phyloP scores from a whole-genome alignment of 306 rosid species.

The Vigna mungo region DNA sequence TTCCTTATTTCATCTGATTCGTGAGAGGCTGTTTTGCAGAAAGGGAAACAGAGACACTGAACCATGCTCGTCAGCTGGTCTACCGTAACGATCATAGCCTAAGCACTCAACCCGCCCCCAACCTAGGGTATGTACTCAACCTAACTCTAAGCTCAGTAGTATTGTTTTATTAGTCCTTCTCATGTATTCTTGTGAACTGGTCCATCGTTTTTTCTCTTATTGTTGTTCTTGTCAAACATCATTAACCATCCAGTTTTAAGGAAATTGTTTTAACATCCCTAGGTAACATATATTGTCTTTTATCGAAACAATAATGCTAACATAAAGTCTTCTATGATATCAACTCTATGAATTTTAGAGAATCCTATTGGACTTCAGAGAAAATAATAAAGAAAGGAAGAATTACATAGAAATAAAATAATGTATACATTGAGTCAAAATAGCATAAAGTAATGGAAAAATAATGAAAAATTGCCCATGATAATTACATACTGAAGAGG shows the following conservation, averaged over 20 bases:
- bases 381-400: no score
- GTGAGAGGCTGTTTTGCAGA: slow-evolving; percentile 58
- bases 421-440: no score
- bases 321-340: no score
- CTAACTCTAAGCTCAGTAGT: background rate
- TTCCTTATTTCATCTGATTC: slow-evolving; percentile 1
- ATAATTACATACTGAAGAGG: background rate
- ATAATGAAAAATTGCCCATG: no score
- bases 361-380: no score
- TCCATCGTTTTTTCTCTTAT: background rate
- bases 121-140: slow-evolving; percentile 61
- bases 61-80: slow-evolving; percentile 94
- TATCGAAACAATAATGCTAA: no score
- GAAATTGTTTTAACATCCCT: no score
- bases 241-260: background rate
- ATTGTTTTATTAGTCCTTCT: background rate
- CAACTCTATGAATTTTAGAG: no score
- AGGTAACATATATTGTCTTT: no score
- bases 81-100: slow-evolving; percentile 76
- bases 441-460: no score
- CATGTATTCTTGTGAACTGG: background rate
- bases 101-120: slow-evolving; percentile 60
- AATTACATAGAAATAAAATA: no score
- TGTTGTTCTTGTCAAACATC: no score
- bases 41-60: slow-evolving; percentile 94